A percentile compares a stretch with the other conserved stretches of the same genome.
These are phyloP conservation scores for Amanita rubescens DNA, from an alignment of 768 basidiomycete species.

Conservation along the genomic window DNA sequence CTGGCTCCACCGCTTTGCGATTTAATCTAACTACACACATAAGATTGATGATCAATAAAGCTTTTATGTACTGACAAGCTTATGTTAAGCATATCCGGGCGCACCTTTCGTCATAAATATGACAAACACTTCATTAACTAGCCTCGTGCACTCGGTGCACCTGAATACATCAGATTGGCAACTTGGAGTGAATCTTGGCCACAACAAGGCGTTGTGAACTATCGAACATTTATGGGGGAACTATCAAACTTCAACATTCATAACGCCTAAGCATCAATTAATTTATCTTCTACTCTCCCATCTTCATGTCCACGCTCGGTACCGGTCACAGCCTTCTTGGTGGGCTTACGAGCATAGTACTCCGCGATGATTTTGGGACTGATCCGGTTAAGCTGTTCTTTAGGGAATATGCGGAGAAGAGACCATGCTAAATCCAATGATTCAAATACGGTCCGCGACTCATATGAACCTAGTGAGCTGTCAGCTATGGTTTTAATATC, in stretches of 20 bases:
- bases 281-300: conserved; percentile 35
- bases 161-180: background rate
- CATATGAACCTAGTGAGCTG: conserved; percentile 65
- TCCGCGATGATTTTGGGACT: conserved; percentile 93
- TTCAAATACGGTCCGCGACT: conserved; percentile 94
- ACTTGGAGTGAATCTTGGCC: background rate
- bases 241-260: background rate
- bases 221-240: background rate
- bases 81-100: background rate
- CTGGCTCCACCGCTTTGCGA: conserved; percentile 1
- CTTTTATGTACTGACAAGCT: conserved; percentile 2
- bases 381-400: conserved; percentile 97
- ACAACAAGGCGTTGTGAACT: background rate
- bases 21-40: background rate
- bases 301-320: conserved; percentile 39
- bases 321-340: conserved; percentile 51
- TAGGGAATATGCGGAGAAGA: conserved; percentile 95
- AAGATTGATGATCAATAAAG: background rate
- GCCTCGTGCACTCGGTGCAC: background rate
- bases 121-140: background rate
- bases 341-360: conserved; percentile 82
- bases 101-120: background rate
- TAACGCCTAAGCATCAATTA: conserved; percentile 52
- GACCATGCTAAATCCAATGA: conserved; percentile 97
- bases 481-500: conserved; percentile 7